A percentile compares a stretch with the other conserved stretches of the same genome.
phyloP scores from a whole-genome alignment of 768 basidiomycete genomes.

The Mycena rebaudengoi region DNA sequence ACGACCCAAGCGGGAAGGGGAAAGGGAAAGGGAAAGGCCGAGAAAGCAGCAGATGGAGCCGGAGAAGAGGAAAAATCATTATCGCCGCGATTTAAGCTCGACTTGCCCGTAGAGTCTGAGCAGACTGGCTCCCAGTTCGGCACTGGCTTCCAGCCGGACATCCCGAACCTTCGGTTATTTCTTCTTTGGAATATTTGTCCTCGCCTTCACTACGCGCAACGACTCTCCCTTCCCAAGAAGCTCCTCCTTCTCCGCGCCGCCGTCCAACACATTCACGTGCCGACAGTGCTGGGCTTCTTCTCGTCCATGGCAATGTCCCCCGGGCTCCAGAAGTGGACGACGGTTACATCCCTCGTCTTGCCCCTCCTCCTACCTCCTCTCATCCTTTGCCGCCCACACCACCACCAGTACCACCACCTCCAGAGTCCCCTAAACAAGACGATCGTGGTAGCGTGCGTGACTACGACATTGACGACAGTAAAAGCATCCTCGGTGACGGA shows the following conservation, averaged over 20 bases:
- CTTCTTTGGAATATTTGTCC: constrained; percentile 33
- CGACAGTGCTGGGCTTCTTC: constrained; percentile 20
- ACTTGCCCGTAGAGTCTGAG: constrained; percentile 40
- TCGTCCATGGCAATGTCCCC: constrained; percentile 3
- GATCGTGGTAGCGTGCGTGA: constrained; percentile 37
- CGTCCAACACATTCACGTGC: constrained; percentile 22
- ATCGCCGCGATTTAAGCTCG: constrained; percentile 37
- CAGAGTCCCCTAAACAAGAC: constrained; percentile 18
- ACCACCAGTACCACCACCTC: neutral
- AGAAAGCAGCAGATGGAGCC: constrained; percentile 45
- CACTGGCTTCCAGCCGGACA: constrained; percentile 3
- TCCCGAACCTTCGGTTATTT: constrained; percentile 25
- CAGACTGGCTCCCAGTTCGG: constrained; percentile 23
- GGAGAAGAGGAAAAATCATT: constrained; percentile 30
- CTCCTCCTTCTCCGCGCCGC: constrained; percentile 12
- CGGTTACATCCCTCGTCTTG: neutral
- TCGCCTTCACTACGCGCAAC: constrained; percentile 26
- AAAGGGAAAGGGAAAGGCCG: constrained; percentile 49
- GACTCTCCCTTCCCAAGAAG: constrained; percentile 21
- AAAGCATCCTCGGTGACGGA: constrained; percentile 38
- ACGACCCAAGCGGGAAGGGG: constrained; percentile 29
- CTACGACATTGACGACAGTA: constrained; percentile 36
- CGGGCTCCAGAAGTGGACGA: constrained; percentile 13
- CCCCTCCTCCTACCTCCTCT: neutral
- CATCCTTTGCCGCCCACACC: neutral